These are phyloP conservation scores for Chrysanthemum lavandulifolium DNA, from an alignment of 129 eudicot species.

Conservation along the genomic window DNA sequence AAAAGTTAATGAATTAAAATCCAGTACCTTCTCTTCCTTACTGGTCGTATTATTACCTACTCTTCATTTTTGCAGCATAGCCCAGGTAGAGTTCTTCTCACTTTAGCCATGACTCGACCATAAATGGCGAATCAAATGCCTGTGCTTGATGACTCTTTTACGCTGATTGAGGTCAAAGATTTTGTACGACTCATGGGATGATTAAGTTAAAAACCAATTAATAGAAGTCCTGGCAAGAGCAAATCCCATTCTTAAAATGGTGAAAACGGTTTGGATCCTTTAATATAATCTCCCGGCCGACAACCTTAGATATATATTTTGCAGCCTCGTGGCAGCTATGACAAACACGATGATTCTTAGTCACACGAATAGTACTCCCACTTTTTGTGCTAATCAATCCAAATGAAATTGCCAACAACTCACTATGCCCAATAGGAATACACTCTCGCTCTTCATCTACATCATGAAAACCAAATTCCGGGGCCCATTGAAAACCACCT, in stretches of 20 bases:
- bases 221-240: constrained; percentile 74
- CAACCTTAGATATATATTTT: constrained; percentile 46
- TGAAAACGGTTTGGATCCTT: constrained; percentile 65
- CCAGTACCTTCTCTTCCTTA: too few species aligned
- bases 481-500: constrained; percentile 23
- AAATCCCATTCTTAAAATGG: constrained; percentile 55
- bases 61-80: too few species aligned
- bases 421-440: constrained; percentile 61
- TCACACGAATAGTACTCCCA: constrained; percentile 39
- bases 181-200: constrained; percentile 10
- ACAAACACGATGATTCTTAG: constrained; percentile 53
- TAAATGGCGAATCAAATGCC: background rate
- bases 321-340: constrained; percentile 49
- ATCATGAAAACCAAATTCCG: constrained; percentile 46
- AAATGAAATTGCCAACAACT: constrained; percentile 55
- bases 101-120: too few species aligned
- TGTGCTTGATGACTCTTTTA: background rate
- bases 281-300: constrained; percentile 42
- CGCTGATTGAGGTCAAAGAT: background rate
- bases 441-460: constrained; percentile 52
- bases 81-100: too few species aligned
- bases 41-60: too few species aligned
- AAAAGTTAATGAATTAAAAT: too few species aligned
- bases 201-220: constrained; percentile 22
- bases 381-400: constrained; percentile 57